Percentiles rank a stretch among this genome's conserved stretches.
phyloP scores from a whole-genome alignment of 2,329 filamentous ascomycete species.

The Fusarium sp. region DNA sequence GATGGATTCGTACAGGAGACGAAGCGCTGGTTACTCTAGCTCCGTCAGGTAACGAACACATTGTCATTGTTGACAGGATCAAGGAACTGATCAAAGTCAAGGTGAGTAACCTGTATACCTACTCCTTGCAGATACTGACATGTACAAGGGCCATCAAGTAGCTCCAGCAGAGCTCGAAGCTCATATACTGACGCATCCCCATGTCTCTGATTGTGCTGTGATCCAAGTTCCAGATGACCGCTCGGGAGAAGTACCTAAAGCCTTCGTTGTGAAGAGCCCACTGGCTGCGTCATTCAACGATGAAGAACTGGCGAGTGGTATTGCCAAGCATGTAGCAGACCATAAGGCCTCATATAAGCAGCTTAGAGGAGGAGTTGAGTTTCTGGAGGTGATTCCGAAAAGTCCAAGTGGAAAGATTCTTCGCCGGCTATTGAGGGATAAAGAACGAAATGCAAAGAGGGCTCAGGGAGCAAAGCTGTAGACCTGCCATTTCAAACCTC shows the following conservation, averaged over 20 bases:
- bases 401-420: conserved; percentile 71
- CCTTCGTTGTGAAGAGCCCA: conserved; percentile 68
- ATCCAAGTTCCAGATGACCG: conserved; percentile 75
- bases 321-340: conserved; percentile 73
- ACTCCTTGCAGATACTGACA: accelerated
- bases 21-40: conserved; percentile 79
- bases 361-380: conserved; percentile 65
- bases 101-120: conserved; percentile 56
- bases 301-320: conserved; percentile 62
- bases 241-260: conserved; percentile 74
- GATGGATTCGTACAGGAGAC: conserved; percentile 89
- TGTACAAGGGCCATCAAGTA: conserved; percentile 77
- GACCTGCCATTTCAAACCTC: neutral
- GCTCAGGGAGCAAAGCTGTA: conserved; percentile 1
- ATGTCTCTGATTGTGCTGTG: conserved; percentile 81
- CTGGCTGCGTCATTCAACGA: conserved; percentile 62
- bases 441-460: conserved; percentile 10
- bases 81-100: conserved; percentile 84
- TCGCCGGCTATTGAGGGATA: conserved; percentile 16
- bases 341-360: conserved; percentile 73
- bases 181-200: conserved; percentile 78
- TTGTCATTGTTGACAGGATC: conserved; percentile 85
- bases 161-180: conserved; percentile 85
- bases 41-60: conserved; percentile 79
- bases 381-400: conserved; percentile 71